Percentiles rank a stretch among this genome's conserved stretches.
These are phyloP conservation scores for Vicia sativa DNA, from an alignment of 306 rosid species.

Conservation along the genomic window DNA sequence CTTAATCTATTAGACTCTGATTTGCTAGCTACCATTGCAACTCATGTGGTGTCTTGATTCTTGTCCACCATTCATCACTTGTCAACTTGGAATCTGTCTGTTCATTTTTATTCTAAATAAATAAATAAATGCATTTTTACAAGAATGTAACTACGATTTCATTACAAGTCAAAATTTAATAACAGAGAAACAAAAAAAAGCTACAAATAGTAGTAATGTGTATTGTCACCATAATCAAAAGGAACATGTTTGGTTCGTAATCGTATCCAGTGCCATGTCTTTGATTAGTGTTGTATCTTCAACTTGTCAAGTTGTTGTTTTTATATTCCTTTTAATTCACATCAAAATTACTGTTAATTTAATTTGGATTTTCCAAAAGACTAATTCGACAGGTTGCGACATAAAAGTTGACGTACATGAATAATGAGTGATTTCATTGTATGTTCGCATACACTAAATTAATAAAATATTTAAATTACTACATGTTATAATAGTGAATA, in stretches of 20 bases:
- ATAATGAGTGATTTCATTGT: not conserved
- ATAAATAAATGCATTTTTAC: not conserved
- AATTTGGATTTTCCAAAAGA: constrained; percentile 11
- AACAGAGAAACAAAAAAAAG: not conserved
- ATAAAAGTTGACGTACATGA: constrained; percentile 1
- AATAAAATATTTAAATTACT: not conserved
- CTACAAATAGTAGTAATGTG: constrained; percentile 1
- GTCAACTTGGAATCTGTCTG: constrained; percentile 11
- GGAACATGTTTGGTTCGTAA: constrained; percentile 27
- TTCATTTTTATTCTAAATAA: constrained; percentile 8
- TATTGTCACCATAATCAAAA: constrained; percentile 32
- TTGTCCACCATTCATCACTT: constrained; percentile 16
- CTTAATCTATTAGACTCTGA: constrained; percentile 16
- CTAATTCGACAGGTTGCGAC: not conserved
- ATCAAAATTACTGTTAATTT: not conserved
- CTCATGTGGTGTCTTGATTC: constrained; percentile 28
- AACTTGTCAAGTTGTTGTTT: constrained; percentile 3
- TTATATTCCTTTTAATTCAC: not conserved
- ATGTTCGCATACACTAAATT: not conserved
- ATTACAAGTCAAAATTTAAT: constrained; percentile 27
- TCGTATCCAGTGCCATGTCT: constrained; percentile 16
- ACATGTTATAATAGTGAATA: not conserved
- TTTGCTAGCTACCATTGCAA: constrained; percentile 37
- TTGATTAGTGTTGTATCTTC: constrained; percentile 27
- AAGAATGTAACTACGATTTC: constrained; percentile 26